Base-by-base conservation (phyloP, 129 eudicot genomes). In the Rutidosis leptorrhynchoides region DNA sequence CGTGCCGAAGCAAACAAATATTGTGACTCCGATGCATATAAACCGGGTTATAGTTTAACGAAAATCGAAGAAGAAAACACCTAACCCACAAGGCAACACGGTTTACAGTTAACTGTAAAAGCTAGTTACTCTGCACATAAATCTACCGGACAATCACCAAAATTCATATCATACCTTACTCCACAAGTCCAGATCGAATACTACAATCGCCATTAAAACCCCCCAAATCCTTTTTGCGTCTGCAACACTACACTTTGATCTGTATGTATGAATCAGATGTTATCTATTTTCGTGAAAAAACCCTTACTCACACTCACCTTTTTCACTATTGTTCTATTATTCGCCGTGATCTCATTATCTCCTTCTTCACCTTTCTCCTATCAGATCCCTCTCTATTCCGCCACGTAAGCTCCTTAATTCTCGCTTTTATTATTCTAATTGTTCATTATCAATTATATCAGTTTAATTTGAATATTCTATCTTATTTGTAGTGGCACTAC, bases 351-450 rank as follows among this genome's bases (percentile, higher is more conserved):
- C 71, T 69, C 70, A 20, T 62, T 84, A 58, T 62, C 85, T n/a
- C 83, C 82, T 5, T 76, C 91, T 46, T 84, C 35, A 10, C 30
- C 83, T 22, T 80, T 70, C 8, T 82, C 80, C 54, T 74, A 81
- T 8, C 71, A 69, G 73, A 46, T 58, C 54, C 70, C 82, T 22
- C 14, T 73, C 62, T 43, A 30, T 68, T 77, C 78, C 17, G 49
- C 70, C 30, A 29, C 19, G 92, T 79, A 84, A 69, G 79, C 37
- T 22, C 28, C 26, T 33, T 17, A 56, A 4, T 28, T 53, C 22
- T 65, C 21, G 10, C 23, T 69, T 23, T 26, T 0, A 10, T 5
- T 62, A 0, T 45, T 22, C 23, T 8, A 37, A 46, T 29, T 46
- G 22, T 32, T 25, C 1, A 6, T 17, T 17, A 49, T n/a, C 17